Evolutionary conservation across 2,329 filamentous ascomycete species (phyloP).

Genomic region (Hymenoscyphus scutula): DNA sequence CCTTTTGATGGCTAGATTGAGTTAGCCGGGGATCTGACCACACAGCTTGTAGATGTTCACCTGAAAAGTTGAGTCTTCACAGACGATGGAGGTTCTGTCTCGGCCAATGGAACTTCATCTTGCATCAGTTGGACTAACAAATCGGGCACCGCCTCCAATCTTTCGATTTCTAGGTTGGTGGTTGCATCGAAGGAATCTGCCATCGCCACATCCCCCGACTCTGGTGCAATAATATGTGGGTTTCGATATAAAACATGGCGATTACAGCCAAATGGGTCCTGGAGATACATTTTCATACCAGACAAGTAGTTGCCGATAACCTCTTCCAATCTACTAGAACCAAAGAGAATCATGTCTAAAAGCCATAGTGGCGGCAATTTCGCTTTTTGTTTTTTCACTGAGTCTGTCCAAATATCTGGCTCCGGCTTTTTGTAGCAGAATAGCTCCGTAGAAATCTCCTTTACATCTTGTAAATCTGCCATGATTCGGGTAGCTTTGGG

Average conservation of each 20-base stretch:
- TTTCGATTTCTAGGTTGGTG: slow-evolving; percentile 15
- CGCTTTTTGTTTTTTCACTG: background rate
- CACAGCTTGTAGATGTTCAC: slow-evolving; percentile 6
- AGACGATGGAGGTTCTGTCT: slow-evolving; percentile 16
- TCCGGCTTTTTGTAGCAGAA: background rate
- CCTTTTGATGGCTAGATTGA: slow-evolving; percentile 24
- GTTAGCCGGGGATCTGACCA: background rate
- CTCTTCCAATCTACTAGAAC: slow-evolving; percentile 6
- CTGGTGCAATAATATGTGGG: slow-evolving; percentile 17
- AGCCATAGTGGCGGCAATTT: background rate
- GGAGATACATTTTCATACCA: slow-evolving; percentile 17
- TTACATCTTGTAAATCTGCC: background rate
- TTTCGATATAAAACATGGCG: slow-evolving; percentile 16
- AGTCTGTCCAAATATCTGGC: background rate
- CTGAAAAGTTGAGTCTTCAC: slow-evolving; percentile 16
- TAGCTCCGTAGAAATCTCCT: background rate
- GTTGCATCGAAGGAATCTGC: slow-evolving; percentile 12
- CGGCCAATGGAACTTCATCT: slow-evolving; percentile 11
- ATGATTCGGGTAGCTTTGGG: background rate
- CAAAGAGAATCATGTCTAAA: slow-evolving; percentile 19
- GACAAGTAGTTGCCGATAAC: slow-evolving; percentile 17
- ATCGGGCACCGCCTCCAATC: slow-evolving; percentile 13
- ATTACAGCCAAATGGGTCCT: slow-evolving; percentile 19
- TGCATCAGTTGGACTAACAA: slow-evolving; percentile 19
- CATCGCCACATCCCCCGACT: slow-evolving; percentile 12